These are phyloP conservation scores for Tetrapisispora pingtungensis DNA, from an alignment of 805 yeast species.

Conservation along the genomic window DNA sequence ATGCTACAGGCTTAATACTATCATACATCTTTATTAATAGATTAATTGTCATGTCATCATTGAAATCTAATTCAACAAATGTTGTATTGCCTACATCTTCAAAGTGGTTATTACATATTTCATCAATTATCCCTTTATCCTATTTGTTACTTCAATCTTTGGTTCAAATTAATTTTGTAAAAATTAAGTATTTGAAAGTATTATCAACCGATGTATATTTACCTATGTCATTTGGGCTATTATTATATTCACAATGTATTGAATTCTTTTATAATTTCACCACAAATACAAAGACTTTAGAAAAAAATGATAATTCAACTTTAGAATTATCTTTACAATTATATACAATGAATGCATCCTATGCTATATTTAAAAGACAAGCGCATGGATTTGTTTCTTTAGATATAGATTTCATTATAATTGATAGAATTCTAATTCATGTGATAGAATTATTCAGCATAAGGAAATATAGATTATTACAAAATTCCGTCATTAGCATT, in stretches of 20 bases:
- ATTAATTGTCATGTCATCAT: slow-evolving; percentile 47
- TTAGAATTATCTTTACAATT: slow-evolving; percentile 22
- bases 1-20: slow-evolving; percentile 44
- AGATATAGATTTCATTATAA: slow-evolving; percentile 41
- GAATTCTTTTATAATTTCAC: slow-evolving; percentile 44
- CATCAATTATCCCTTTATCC: slow-evolving; percentile 13
- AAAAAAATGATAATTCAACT: slow-evolving; percentile 21
- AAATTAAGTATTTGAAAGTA: not conserved
- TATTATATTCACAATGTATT: slow-evolving; percentile 37
- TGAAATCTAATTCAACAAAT: slow-evolving; percentile 10
- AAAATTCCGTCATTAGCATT: slow-evolving; percentile 51
- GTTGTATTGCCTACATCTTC: slow-evolving; percentile 20
- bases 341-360: slow-evolving; percentile 9
- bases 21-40: slow-evolving; percentile 51
- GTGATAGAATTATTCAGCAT: slow-evolving; percentile 45
- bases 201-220: not conserved
- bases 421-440: slow-evolving; percentile 54
- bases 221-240: slow-evolving; percentile 4
- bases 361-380: not conserved
- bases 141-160: slow-evolving; percentile 43
- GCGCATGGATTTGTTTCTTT: slow-evolving; percentile 1
- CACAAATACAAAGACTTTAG: slow-evolving; percentile 29
- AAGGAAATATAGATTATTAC: slow-evolving; percentile 48
- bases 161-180: not conserved
- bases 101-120: slow-evolving; percentile 27